These are phyloP conservation scores for Posidonia australis DNA, from an alignment of 106 monocot species.

Conservation along the genomic window DNA sequence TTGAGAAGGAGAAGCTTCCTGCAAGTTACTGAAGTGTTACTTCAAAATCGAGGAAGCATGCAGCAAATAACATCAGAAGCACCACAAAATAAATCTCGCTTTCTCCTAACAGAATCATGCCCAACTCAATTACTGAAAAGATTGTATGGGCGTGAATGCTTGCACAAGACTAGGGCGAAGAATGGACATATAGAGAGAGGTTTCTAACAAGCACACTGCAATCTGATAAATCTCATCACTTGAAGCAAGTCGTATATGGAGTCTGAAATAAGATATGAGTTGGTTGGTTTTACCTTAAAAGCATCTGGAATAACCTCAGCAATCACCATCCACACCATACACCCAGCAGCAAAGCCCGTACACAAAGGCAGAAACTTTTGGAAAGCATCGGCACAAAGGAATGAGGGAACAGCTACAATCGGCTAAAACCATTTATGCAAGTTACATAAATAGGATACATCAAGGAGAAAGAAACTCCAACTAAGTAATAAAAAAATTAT, in stretches of 20 bases:
- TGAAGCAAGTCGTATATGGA: too few relatives aligned
- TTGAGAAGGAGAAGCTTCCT: slow-evolving; percentile 96
- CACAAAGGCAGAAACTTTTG: slow-evolving; percentile 90
- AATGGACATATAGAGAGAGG: background rate
- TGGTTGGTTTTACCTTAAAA: slow-evolving; percentile 56
- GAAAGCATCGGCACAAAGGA: slow-evolving; percentile 90
- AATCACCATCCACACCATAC: slow-evolving; percentile 99
- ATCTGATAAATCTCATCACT: too few relatives aligned
- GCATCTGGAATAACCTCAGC: slow-evolving; percentile 98
- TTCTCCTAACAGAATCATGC: too few relatives aligned
- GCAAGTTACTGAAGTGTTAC: too few relatives aligned
- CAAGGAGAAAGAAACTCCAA: too few relatives aligned
- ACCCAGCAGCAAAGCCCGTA: slow-evolving; percentile 98
- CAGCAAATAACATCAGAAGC: too few relatives aligned
- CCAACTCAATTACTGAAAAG: too few relatives aligned
- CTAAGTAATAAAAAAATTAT: too few relatives aligned
- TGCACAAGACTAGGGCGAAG: background rate
- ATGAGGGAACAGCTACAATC: slow-evolving; percentile 90
- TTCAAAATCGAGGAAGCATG: too few relatives aligned
- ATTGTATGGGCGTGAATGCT: too few relatives aligned
- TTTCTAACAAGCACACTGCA: background rate
- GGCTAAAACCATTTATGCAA: slow-evolving; percentile 35
- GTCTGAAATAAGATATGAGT: background rate
- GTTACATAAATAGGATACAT: too few relatives aligned
- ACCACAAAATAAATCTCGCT: too few relatives aligned